phyloP scores from a whole-genome alignment of 768 basidiomycete species.

The Dioszegia crocea region DNA sequence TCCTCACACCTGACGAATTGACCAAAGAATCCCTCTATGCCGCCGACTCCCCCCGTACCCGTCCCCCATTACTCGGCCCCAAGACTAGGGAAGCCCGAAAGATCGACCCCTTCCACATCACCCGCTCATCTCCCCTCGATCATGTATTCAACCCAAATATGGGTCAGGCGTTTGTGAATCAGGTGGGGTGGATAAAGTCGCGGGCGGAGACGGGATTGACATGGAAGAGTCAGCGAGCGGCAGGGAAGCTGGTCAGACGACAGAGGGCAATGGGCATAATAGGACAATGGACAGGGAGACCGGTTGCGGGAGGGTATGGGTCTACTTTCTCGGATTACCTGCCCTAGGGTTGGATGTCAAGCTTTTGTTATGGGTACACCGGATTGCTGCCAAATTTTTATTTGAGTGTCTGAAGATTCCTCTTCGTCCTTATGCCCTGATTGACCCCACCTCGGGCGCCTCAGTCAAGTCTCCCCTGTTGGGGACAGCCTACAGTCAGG shows the following conservation, averaged over 20 bases:
- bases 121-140: slow-evolving; percentile 68
- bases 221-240: slow-evolving; percentile 67
- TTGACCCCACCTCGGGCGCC: no score
- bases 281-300: slow-evolving; percentile 25
- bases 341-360: no score
- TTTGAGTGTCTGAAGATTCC: no score
- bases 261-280: slow-evolving; percentile 89
- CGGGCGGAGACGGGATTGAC: slow-evolving; percentile 68
- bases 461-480: no score
- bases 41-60: not conserved
- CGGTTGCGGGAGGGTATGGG: slow-evolving; percentile 25
- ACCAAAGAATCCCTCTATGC: slow-evolving; percentile 4
- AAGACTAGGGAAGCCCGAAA: slow-evolving; percentile 56
- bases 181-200: slow-evolving; percentile 61
- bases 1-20: slow-evolving; percentile 7
- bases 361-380: no score
- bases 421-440: no score
- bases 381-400: no score
- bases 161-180: slow-evolving; percentile 28
- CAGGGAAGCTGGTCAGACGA: slow-evolving; percentile 80
- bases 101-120: slow-evolving; percentile 67
- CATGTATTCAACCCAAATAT: slow-evolving; percentile 53
- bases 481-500: no score
- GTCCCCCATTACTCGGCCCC: slow-evolving; percentile 58
- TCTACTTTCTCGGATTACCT: not conserved